Conservation (phyloP, 2,329 filamentous ascomycete species). For the Aspergillus tamarii region DNA sequence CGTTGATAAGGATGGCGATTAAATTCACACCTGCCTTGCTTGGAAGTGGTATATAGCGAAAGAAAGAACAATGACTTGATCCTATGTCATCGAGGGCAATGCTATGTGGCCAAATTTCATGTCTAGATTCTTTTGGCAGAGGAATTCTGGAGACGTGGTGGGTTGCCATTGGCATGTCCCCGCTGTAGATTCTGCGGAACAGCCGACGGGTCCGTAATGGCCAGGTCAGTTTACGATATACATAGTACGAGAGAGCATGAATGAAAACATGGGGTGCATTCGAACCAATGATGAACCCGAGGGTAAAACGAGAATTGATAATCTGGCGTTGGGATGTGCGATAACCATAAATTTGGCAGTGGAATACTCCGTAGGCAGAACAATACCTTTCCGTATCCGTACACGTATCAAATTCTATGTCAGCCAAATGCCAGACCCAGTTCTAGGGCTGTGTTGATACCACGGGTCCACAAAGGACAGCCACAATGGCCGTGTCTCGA, state of each 20-base stretch:
- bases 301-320: background rate
- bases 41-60: background rate
- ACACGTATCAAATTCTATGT: background rate
- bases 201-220: background rate
- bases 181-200: background rate
- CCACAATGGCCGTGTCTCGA: conserved; percentile 4
- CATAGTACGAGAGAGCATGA: background rate
- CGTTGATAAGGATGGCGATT: conserved; percentile 1
- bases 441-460: background rate
- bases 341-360: background rate
- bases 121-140: background rate
- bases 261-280: background rate
- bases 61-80: background rate
- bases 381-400: background rate
- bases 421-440: background rate
- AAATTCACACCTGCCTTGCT: background rate
- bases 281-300: background rate
- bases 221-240: background rate
- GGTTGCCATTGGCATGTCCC: background rate
- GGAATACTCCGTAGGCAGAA: background rate
- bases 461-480: background rate
- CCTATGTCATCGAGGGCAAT: background rate
- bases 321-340: background rate
- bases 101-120: background rate
- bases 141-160: background rate